phyloP scores from a whole-genome alignment of 495 filamentous ascomycete species.

The Entonaema liquescens region DNA sequence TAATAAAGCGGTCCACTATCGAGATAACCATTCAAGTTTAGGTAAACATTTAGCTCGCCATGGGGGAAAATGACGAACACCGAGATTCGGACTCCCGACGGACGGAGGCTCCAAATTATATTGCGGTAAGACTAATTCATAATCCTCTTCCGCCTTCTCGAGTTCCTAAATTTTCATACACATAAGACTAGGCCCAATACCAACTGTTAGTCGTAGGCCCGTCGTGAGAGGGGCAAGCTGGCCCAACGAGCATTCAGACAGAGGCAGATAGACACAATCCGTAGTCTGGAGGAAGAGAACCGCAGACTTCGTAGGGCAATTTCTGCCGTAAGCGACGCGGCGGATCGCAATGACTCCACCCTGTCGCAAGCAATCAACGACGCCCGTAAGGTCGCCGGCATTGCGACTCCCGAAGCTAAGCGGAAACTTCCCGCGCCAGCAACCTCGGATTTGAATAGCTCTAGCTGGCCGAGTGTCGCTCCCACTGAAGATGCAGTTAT shows the following conservation, averaged over 20 bases:
- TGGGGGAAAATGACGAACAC: constrained; percentile 11
- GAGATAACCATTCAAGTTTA: neutral
- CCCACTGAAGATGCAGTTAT: constrained; percentile 5
- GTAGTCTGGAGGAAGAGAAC: constrained; percentile 27
- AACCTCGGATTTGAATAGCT: neutral
- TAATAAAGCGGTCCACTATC: neutral
- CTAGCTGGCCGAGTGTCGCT: constrained; percentile 16
- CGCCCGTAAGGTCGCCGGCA: constrained; percentile 21
- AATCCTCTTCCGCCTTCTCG: neutral
- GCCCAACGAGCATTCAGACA: constrained; percentile 40
- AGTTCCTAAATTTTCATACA: constrained; percentile 1
- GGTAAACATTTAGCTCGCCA: neutral
- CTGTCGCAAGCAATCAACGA: constrained; percentile 14
- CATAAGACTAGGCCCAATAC: neutral
- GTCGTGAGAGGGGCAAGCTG: constrained; percentile 36
- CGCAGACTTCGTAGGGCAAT: constrained; percentile 29
- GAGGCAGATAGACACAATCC: constrained; percentile 38
- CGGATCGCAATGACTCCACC: neutral
- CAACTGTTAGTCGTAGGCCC: constrained; percentile 23
- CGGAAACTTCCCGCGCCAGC: neutral
- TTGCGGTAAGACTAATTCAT: constrained; percentile 16
- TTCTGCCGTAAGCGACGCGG: constrained; percentile 18
- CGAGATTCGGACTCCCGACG: constrained; percentile 5
- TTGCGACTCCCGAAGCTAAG: constrained; percentile 1
- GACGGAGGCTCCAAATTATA: constrained; percentile 6